Percentiles rank a stretch among this genome's conserved stretches.
Evolutionary conservation across 805 yeast genomes (phyloP).

Genomic region (Cyberlindnera bimundalis): DNA sequence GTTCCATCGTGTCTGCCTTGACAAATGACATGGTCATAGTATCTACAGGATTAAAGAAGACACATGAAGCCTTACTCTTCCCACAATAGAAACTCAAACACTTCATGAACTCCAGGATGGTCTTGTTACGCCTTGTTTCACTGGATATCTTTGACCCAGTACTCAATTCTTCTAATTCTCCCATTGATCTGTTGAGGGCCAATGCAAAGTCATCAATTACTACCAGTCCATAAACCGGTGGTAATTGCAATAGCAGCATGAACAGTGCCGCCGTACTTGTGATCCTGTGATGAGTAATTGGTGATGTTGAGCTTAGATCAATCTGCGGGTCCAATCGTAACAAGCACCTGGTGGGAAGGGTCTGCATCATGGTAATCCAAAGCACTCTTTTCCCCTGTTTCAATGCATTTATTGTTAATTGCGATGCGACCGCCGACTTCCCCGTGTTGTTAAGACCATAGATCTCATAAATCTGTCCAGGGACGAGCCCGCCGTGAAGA

Average conservation of each 20-base stretch:
- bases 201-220: conserved; percentile 26
- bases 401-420: conserved; percentile 15
- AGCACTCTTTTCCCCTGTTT: conserved; percentile 17
- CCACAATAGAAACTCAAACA: conserved; percentile 16
- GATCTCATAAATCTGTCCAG: conserved; percentile 26
- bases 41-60: conserved; percentile 19
- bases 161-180: conserved; percentile 12
- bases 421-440: conserved; percentile 13
- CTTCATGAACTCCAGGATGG: conserved; percentile 17
- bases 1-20: conserved; percentile 7
- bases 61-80: conserved; percentile 16
- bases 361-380: conserved; percentile 25
- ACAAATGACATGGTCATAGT: conserved; percentile 23
- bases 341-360: background rate
- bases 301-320: background rate
- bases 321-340: conserved; percentile 1
- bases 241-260: conserved; percentile 2
- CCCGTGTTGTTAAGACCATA: conserved; percentile 24
- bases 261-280: conserved; percentile 4
- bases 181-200: conserved; percentile 12
- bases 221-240: conserved; percentile 14
- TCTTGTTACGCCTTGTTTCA: conserved; percentile 11
- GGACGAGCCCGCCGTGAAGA: conserved; percentile 24
- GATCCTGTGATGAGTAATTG: conserved; percentile 1
- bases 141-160: conserved; percentile 5